A percentile compares a stretch with the other conserved stretches of the same genome.
Conservation (phyloP, 1,284 basidiomycete genomes). For the Ustilago nuda region DNA sequence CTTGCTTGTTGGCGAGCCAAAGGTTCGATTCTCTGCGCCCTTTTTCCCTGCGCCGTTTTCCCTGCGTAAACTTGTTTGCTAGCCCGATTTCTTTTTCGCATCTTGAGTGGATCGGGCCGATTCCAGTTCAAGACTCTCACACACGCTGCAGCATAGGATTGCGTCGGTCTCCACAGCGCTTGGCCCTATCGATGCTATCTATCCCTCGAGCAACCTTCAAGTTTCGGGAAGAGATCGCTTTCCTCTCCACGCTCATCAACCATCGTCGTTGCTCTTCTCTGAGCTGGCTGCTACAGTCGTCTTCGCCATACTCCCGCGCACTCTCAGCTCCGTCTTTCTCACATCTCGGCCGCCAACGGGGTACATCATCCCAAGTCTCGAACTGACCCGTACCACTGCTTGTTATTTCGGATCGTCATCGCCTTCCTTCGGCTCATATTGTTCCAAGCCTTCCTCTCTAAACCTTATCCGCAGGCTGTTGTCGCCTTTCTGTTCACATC, state of each 20-base stretch:
- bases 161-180: too few relatives aligned
- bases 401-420: background rate
- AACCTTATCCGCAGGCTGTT: background rate
- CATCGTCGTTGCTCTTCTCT: slow-evolving; percentile 18
- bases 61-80: background rate
- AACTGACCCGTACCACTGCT: background rate
- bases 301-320: too few relatives aligned
- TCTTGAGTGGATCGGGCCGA: too few relatives aligned
- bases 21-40: background rate
- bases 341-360: background rate
- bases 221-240: background rate
- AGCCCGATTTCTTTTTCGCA: background rate
- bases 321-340: background rate
- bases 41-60: background rate
- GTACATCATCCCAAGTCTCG: background rate
- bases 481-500: background rate
- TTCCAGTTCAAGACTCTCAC: too few relatives aligned
- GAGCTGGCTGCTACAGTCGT: slow-evolving; percentile 9
- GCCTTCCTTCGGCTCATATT: background rate
- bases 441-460: background rate
- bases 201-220: background rate
- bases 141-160: too few relatives aligned
- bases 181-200: background rate
- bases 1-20: slow-evolving; percentile 11
- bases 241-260: slow-evolving; percentile 2